Percentiles rank a stretch among this genome's conserved stretches.
phyloP scores from a whole-genome alignment of 805 yeast genomes.

The Barnettozyma salicaria region DNA sequence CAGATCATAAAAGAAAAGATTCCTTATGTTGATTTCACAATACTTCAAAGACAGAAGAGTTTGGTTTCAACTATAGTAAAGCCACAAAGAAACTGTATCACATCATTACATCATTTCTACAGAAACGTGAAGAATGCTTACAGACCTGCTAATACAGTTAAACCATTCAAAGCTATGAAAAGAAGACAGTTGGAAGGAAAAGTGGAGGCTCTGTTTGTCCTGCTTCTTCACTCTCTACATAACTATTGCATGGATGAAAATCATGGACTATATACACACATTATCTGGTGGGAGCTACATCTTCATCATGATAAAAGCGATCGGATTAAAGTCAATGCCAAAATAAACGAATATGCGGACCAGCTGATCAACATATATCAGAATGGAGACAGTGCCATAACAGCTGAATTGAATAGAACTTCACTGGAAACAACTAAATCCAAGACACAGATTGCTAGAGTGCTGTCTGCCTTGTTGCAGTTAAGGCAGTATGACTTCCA shows the following conservation, averaged over 20 bases:
- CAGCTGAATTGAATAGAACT: neutral
- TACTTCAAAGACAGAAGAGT: slow-evolving; percentile 4
- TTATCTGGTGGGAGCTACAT: no score
- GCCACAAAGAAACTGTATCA: no score
- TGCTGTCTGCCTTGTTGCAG: neutral
- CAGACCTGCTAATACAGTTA: neutral
- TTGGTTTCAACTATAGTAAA: no score
- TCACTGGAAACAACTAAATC: neutral
- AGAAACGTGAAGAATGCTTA: neutral
- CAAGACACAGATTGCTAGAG: no score
- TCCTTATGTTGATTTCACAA: slow-evolving; percentile 6
- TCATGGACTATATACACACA: no score
- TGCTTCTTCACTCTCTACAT: slow-evolving; percentile 18
- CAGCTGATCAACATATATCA: slow-evolving; percentile 1
- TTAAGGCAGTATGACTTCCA: slow-evolving; percentile 6
- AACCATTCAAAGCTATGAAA: neutral
- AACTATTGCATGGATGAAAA: neutral
- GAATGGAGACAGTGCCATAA: neutral
- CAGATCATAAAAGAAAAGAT: slow-evolving; percentile 2
- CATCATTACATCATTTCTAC: neutral
- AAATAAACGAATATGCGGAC: neutral
- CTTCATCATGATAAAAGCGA: no score
- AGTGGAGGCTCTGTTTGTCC: slow-evolving; percentile 12
- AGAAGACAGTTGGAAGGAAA: slow-evolving; percentile 5
- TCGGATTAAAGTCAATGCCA: neutral